Evolutionary conservation across 208 protist genomes (phyloP).

Genomic region (Leishmania martiniquensis): DNA sequence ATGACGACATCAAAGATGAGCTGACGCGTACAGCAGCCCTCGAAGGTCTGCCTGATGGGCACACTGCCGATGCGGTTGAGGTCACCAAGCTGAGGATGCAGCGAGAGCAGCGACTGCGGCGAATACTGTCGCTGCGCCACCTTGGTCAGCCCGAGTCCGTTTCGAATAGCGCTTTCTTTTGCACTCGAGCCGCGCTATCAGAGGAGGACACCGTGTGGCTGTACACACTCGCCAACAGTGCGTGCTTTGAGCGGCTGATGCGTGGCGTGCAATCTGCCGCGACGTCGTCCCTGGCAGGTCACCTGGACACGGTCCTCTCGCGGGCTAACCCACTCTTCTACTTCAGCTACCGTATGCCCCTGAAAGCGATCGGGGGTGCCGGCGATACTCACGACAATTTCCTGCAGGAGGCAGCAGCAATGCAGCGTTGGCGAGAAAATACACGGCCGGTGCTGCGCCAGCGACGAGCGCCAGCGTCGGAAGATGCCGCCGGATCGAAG

Average conservation of each 20-base stretch:
- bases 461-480: neutral
- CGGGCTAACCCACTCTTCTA: conserved; percentile 27
- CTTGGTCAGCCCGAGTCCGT: conserved; percentile 36
- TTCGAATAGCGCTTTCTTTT: conserved; percentile 34
- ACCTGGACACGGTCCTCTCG: conserved; percentile 24
- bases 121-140: conserved; percentile 67
- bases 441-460: conserved; percentile 7
- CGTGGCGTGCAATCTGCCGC: neutral
- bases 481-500: no score
- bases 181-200: conserved; percentile 27
- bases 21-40: neutral
- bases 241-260: conserved; percentile 49
- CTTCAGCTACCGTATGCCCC: conserved; percentile 26
- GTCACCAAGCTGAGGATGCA: conserved; percentile 48
- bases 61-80: conserved; percentile 1
- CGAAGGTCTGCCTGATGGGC: neutral
- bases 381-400: neutral
- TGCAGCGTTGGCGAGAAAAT: conserved; percentile 13
- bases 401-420: conserved; percentile 13
- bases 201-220: conserved; percentile 58
- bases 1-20: conserved; percentile 6
- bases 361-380: neutral
- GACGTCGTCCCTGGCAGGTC: conserved; percentile 14
- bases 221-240: conserved; percentile 55
- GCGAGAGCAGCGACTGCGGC: conserved; percentile 57